phyloP scores from a whole-genome alignment of 2,329 filamentous ascomycete species.

The Xylariaceae sp. region DNA sequence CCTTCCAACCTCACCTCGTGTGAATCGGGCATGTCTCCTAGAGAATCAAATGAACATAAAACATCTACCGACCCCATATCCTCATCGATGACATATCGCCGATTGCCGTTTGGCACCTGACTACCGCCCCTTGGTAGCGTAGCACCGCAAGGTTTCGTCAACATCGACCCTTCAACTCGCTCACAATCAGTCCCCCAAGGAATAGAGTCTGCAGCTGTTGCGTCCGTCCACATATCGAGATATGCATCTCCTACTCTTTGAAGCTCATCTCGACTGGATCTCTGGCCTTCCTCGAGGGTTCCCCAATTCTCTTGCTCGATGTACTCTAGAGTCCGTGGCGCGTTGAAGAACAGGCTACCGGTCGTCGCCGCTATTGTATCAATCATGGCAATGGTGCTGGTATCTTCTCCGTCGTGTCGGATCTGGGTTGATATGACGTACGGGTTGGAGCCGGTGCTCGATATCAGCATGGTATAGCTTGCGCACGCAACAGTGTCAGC shows the following conservation, averaged over 20 bases:
- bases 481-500: slow-evolving; percentile 34
- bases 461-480: slow-evolving; percentile 42
- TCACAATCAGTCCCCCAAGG: slow-evolving; percentile 42
- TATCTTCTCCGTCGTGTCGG: slow-evolving; percentile 33
- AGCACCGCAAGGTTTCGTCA: slow-evolving; percentile 37
- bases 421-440: slow-evolving; percentile 42
- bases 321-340: slow-evolving; percentile 37
- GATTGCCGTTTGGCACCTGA: slow-evolving; percentile 34
- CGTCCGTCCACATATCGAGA: slow-evolving; percentile 43
- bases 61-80: slow-evolving; percentile 40
- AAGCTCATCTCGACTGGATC: slow-evolving; percentile 36
- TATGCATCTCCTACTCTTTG: slow-evolving; percentile 41
- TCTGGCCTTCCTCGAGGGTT: slow-evolving; percentile 28
- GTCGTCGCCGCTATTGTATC: slow-evolving; percentile 42
- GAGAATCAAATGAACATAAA: slow-evolving; percentile 39
- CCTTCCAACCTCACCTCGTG: slow-evolving; percentile 39
- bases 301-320: slow-evolving; percentile 39
- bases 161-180: slow-evolving; percentile 39
- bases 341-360: slow-evolving; percentile 42
- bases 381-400: slow-evolving; percentile 33
- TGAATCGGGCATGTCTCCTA: slow-evolving; percentile 39
- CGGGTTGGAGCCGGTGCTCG: slow-evolving; percentile 34
- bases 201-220: slow-evolving; percentile 38
- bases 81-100: slow-evolving; percentile 43
- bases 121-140: slow-evolving; percentile 37